These are phyloP conservation scores for Eucalyptus fibrosa DNA, from an alignment of 345 rosid genomes.

Conservation along the genomic window DNA sequence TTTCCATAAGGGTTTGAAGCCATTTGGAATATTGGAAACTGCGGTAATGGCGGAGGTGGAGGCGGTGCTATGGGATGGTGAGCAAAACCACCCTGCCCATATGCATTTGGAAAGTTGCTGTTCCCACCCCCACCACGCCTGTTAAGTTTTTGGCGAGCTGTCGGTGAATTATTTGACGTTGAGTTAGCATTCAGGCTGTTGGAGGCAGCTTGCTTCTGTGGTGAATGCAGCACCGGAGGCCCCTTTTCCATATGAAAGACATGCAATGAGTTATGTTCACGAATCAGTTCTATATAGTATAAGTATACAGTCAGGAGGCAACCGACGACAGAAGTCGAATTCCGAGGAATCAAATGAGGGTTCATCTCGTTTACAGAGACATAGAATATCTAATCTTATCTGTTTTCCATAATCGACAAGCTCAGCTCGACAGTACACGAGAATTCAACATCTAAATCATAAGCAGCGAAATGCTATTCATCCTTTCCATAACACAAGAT, in stretches of 20 bases:
- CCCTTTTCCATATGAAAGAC: background rate
- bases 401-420: background rate
- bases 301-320: background rate
- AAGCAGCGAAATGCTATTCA: background rate
- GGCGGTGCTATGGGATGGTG: conserved; percentile 17
- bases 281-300: background rate
- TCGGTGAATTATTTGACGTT: conserved; percentile 5
- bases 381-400: background rate
- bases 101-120: conserved; percentile 12
- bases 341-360: background rate
- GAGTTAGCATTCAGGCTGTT: conserved; percentile 19
- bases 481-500: background rate
- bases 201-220: conserved; percentile 11
- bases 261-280: background rate
- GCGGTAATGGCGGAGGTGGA: conserved; percentile 28
- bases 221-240: conserved; percentile 6
- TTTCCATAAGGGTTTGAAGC: conserved; percentile 16
- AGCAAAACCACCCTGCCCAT: conserved; percentile 6
- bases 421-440: background rate
- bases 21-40: conserved; percentile 13
- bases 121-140: conserved; percentile 20
- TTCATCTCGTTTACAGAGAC: background rate
- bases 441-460: background rate
- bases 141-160: conserved; percentile 17
- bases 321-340: background rate